phyloP scores from a whole-genome alignment of 768 basidiomycete species.

The Serpula lacrymans region DNA sequence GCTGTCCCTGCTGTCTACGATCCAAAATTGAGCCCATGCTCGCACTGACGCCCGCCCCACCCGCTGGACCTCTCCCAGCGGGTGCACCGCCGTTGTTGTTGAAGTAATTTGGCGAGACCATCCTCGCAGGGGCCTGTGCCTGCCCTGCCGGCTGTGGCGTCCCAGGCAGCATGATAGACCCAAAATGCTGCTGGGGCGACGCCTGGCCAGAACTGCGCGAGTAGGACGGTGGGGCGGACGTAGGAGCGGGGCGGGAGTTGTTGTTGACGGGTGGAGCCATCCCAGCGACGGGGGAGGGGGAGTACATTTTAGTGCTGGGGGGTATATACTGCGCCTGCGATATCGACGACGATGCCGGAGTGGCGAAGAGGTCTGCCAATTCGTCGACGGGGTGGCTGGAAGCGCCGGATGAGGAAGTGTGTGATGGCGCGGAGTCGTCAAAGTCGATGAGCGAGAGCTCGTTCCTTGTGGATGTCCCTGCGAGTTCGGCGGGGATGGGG shows the following conservation, averaged over 20 bases:
- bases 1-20: constrained; percentile 21
- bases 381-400: constrained; percentile 43
- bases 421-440: constrained; percentile 46
- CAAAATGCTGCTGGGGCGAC: constrained; percentile 26
- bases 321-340: constrained; percentile 1
- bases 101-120: constrained; percentile 21
- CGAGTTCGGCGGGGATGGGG: constrained; percentile 63
- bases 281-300: constrained; percentile 9
- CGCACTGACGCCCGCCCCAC: constrained; percentile 8
- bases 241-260: constrained; percentile 23
- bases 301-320: not conserved
- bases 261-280: constrained; percentile 21
- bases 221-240: constrained; percentile 4
- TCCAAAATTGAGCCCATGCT: constrained; percentile 5
- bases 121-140: constrained; percentile 16
- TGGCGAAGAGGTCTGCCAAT: constrained; percentile 57
- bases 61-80: not conserved
- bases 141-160: constrained; percentile 32
- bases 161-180: constrained; percentile 40
- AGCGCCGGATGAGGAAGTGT: constrained; percentile 11
- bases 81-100: constrained; percentile 10
- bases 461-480: constrained; percentile 25
- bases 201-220: constrained; percentile 6
- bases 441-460: constrained; percentile 72
- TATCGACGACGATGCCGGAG: constrained; percentile 2